Evolutionary conservation across 2,329 filamentous ascomycete genomes (phyloP), one percentile per base, ranked within the genome.

Genomic region (Alternaria sp.): DNA sequence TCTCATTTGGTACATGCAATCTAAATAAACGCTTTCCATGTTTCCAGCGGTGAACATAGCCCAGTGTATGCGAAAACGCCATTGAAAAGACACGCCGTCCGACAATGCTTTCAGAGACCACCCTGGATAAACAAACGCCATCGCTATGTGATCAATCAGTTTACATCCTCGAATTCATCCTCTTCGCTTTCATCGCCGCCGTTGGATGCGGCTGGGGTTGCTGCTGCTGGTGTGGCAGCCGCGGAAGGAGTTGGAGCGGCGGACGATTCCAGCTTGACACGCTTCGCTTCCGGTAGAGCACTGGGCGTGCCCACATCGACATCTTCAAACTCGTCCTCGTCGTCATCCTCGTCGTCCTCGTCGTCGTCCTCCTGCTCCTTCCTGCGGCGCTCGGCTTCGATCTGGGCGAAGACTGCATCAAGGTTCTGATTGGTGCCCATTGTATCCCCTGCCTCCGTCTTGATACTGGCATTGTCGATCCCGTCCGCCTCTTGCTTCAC

Each of bases 371-470:
- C 75, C 46, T 78, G 75, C 14, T 78, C 79, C 49, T 80, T 75
- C 84, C 76, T 90, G 23, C 71, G 69, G 50, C 72, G 86, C 65
- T 89, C 87, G 6, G 85, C 86, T 70, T 89, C 89, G 18, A 93
- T 83, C 62, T 86, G 87, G 41, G 87, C 87, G 75, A 92, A 93
- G 60, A 91, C 88, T 58, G 88, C 87, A 60, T 90, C 89, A 65
- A 93, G 85, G 83, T 63, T 86, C 60, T 83, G 82, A n/a, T 85
- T 82, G 25, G 83, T 75, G 7, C 81, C 78, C 75, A 87, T 87
- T 25, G 84, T 82, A 25, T 86, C 83, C 2, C 83, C 81, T 26
- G 84, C 82, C 63, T 82, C 79, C 20, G 78, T 73, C 47, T 83
- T 83, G 25, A 81, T 76, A 21, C 78, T 69, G 11, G 64, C 75